Evolutionary conservation across 116 monocot species (phyloP), one percentile per base, ranked within the genome.

Genomic region (Dioscorea cayenensis): DNA sequence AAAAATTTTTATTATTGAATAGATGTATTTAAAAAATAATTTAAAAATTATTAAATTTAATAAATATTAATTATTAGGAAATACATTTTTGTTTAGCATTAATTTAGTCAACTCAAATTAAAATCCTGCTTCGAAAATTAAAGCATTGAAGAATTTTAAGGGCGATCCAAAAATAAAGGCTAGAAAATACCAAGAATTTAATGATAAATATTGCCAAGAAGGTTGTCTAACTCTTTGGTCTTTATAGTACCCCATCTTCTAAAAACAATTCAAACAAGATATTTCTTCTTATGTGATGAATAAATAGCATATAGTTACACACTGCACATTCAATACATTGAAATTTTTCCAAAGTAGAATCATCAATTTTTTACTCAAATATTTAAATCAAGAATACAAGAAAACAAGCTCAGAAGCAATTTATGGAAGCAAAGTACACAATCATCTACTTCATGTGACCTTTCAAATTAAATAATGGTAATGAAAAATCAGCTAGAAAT

Each of bases 131-230:
- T 32, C 32, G 0, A 32, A 43, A 43, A 43, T 9, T 20, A 2
- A 23, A 25, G 25, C 23, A 62, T 25, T 25, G 25, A 25, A 25
- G 25, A 25, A 25, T 25, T 25, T 25, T 25, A 25, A 25, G 62
- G 12, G 25, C 1, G 21, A 62, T 20, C 7, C 0, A 62, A 9
- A 22, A 62, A 27, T 22, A 27, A 11, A 23, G 25, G 25, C 14
- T 3, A 60, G 37, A 65, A 59, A 49, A 21, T 66, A 97, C 96
- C 99, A 74, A 90, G 94, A 88, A 99, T 94, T 82, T 99, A 94
- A 77, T 99, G 99, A 77, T 91, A 94, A 68, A 99, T 91, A 84
- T 99, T 94, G 35, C 99, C 99, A 60, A 99, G 87, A 79, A 99
- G 84, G 49, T 83, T 81, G 76, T 99, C 99, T 76, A 99, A 68